phyloP scores from a whole-genome alignment of 345 rosid species.

The Pistacia vera region DNA sequence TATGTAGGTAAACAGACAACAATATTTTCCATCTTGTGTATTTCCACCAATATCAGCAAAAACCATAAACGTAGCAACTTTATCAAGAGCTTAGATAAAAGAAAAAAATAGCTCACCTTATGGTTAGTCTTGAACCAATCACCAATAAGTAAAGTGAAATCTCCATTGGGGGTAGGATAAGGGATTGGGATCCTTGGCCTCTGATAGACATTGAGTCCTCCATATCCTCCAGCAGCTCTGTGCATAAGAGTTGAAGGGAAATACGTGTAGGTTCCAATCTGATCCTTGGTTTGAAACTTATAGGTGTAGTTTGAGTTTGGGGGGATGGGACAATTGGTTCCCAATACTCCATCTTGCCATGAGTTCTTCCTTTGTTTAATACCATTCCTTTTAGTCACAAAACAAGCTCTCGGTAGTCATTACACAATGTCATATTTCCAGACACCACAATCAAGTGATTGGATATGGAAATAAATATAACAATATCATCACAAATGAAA shows the following conservation, averaged over 20 bases:
- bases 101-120: conserved; percentile 42
- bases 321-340: conserved; percentile 87
- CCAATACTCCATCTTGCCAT: conserved; percentile 84
- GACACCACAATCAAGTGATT: background rate
- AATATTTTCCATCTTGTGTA: background rate
- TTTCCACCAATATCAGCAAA: background rate
- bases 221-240: conserved; percentile 87
- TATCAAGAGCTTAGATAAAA: background rate
- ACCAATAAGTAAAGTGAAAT: conserved; percentile 77
- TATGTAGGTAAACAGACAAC: background rate
- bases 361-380: conserved; percentile 88
- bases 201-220: conserved; percentile 61
- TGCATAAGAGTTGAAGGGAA: conserved; percentile 83
- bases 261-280: conserved; percentile 80
- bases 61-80: background rate
- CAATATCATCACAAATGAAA: background rate
- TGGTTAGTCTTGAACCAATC: conserved; percentile 88
- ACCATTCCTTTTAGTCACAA: conserved; percentile 61
- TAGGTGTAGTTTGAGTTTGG: conserved; percentile 84
- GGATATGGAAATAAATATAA: background rate
- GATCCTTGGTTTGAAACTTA: conserved; percentile 87
- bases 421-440: conserved; percentile 12
- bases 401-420: background rate
- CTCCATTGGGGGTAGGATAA: conserved; percentile 62
- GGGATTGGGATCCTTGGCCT: conserved; percentile 83